Conservation (phyloP, 345 rosid genomes). For the Barbarea vulgaris region DNA sequence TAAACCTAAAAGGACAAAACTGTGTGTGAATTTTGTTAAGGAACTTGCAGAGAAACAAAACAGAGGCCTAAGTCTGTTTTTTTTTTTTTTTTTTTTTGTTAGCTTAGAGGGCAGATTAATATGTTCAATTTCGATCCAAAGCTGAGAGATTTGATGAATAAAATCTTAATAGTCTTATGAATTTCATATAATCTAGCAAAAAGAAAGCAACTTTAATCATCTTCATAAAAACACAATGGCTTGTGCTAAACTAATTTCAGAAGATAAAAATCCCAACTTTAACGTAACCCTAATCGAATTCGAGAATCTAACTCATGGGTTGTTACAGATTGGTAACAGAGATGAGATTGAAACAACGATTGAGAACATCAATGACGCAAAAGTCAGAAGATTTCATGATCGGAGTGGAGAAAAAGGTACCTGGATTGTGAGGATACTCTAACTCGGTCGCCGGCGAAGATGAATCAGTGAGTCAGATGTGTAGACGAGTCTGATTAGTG, state of each 20-base stretch:
- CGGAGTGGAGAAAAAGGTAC: conserved; percentile 8
- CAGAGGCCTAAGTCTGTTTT: not conserved
- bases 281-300: not conserved
- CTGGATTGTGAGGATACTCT: conserved; percentile 5
- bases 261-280: conserved; percentile 3
- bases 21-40: not conserved
- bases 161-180: not conserved
- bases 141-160: not conserved
- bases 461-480: conserved; percentile 16
- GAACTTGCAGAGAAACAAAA: not conserved
- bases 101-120: not conserved
- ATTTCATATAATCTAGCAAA: conserved; percentile 1
- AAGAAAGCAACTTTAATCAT: not conserved
- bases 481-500: not conserved
- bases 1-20: not conserved
- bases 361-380: not conserved
- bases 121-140: not conserved
- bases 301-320: not conserved
- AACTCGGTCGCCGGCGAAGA: not conserved
- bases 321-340: not conserved
- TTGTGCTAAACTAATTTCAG: conserved; percentile 2
- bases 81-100: no score
- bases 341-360: not conserved
- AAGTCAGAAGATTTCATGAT: not conserved
- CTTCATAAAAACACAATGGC: not conserved